Evolutionary conservation across 2,329 filamentous ascomycete genomes (phyloP).

Genomic region (Trichoderma citrinoviride): DNA sequence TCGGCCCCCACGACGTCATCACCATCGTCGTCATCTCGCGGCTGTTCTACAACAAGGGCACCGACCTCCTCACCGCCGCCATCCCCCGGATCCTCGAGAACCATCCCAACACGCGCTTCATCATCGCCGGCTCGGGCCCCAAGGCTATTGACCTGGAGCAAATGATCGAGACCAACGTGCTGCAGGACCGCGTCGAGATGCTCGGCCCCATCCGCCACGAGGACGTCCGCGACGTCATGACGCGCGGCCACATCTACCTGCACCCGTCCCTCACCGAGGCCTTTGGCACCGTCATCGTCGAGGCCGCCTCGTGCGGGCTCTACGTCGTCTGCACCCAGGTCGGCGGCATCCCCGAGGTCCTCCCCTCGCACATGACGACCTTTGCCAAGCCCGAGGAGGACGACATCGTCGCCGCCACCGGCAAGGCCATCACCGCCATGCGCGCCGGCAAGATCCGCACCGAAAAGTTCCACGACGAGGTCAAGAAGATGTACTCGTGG

Average conservation of each 20-base stretch:
- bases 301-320: conserved; percentile 90
- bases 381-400: conserved; percentile 97
- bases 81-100: conserved; percentile 88
- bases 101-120: conserved; percentile 91
- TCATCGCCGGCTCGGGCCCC: conserved; percentile 92
- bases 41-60: conserved; percentile 98
- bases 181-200: conserved; percentile 92
- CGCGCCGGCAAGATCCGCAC: conserved; percentile 84
- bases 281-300: conserved; percentile 96
- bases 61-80: conserved; percentile 91
- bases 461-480: conserved; percentile 93
- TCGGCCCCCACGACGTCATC: conserved; percentile 81
- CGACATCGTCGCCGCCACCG: conserved; percentile 85
- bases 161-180: conserved; percentile 91
- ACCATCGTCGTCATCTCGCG: conserved; percentile 97
- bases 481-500: conserved; percentile 99
- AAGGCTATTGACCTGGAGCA: conserved; percentile 98
- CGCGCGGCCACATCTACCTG: conserved; percentile 92
- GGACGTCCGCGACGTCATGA: conserved; percentile 96
- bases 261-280: conserved; percentile 94
- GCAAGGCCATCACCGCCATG: conserved; percentile 81
- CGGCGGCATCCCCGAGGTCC: conserved; percentile 92
- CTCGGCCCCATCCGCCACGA: conserved; percentile 91
- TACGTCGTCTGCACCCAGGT: conserved; percentile 97
- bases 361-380: conserved; percentile 94